Percentiles rank a stretch among this genome's conserved stretches.
phyloP scores from a whole-genome alignment of 1,139 yeast genomes.

The Candida glucosophila region DNA sequence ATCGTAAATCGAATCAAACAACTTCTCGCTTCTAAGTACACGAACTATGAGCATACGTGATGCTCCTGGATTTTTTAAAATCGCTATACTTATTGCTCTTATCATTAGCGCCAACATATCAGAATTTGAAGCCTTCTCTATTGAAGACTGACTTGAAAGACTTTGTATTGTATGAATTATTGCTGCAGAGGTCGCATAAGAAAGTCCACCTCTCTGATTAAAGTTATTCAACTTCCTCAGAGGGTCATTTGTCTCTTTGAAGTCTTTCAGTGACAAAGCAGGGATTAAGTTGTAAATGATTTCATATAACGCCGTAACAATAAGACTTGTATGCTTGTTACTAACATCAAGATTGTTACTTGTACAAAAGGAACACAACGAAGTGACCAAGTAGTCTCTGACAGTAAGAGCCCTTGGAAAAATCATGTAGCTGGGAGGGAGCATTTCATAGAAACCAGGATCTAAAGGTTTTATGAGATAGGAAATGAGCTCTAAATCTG shows the following conservation, averaged over 20 bases:
- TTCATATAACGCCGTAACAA: slow-evolving; percentile 40
- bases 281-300: slow-evolving; percentile 54
- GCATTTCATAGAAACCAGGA: slow-evolving; percentile 27
- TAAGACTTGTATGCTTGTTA: slow-evolving; percentile 2
- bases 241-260: slow-evolving; percentile 15
- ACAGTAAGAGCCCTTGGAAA: slow-evolving; percentile 36
- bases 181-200: slow-evolving; percentile 52
- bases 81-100: slow-evolving; percentile 44
- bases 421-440: slow-evolving; percentile 41
- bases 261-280: slow-evolving; percentile 18
- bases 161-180: slow-evolving; percentile 45
- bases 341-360: too few species aligned
- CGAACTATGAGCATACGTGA: slow-evolving; percentile 49
- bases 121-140: slow-evolving; percentile 41
- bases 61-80: slow-evolving; percentile 39
- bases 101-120: slow-evolving; percentile 53
- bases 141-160: slow-evolving; percentile 32
- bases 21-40: slow-evolving; percentile 39
- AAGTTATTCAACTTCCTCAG: slow-evolving; percentile 20
- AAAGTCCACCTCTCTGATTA: slow-evolving; percentile 39
- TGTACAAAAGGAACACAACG: too few species aligned
- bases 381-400: too few species aligned
- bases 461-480: slow-evolving; percentile 32
- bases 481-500: slow-evolving; percentile 34
- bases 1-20: slow-evolving; percentile 25